A percentile compares a stretch with the other conserved stretches of the same genome.
Conservation (phyloP, 1,284 basidiomycete species). For the Malassezia vespertilionis region DNA sequence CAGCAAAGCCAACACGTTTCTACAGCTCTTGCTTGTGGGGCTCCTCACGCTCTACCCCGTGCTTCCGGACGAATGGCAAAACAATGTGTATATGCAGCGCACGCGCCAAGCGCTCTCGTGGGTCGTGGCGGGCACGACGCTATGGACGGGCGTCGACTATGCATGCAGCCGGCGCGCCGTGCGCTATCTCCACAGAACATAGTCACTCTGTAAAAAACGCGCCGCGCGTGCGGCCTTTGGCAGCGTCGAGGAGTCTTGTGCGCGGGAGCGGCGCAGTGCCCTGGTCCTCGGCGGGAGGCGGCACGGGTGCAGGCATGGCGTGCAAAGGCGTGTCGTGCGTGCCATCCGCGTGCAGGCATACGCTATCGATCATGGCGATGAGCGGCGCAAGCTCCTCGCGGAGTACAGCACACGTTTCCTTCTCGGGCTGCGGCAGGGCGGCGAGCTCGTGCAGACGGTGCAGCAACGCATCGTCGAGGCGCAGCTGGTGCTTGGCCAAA, state of each 20-base stretch:
- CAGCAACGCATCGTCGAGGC: slow-evolving; percentile 15
- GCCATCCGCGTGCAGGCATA: neutral
- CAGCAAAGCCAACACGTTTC: slow-evolving; percentile 65
- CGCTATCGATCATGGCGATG: slow-evolving; percentile 16
- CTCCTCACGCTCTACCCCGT: slow-evolving; percentile 72
- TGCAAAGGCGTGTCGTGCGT: neutral
- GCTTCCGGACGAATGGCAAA: slow-evolving; percentile 50
- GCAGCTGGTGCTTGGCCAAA: neutral
- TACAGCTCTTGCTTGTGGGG: slow-evolving; percentile 84
- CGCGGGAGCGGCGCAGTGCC: neutral
- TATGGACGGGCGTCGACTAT: slow-evolving; percentile 85
- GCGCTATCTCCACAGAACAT: slow-evolving; percentile 9
- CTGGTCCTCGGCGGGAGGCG: neutral
- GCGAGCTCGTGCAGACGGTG: slow-evolving; percentile 18
- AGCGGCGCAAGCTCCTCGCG: slow-evolving; percentile 14
- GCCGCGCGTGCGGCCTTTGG: neutral
- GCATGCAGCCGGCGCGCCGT: slow-evolving; percentile 8
- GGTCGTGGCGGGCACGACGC: slow-evolving; percentile 74
- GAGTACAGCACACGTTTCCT: slow-evolving; percentile 3
- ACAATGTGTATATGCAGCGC: slow-evolving; percentile 13
- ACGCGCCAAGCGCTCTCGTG: slow-evolving; percentile 53
- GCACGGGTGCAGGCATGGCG: neutral
- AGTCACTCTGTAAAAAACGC: neutral
- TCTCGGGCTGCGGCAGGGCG: slow-evolving; percentile 16
- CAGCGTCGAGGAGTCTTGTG: neutral